Base-by-base conservation (phyloP, 2,329 filamentous ascomycete genomes). In the Botryotinia calthae region DNA sequence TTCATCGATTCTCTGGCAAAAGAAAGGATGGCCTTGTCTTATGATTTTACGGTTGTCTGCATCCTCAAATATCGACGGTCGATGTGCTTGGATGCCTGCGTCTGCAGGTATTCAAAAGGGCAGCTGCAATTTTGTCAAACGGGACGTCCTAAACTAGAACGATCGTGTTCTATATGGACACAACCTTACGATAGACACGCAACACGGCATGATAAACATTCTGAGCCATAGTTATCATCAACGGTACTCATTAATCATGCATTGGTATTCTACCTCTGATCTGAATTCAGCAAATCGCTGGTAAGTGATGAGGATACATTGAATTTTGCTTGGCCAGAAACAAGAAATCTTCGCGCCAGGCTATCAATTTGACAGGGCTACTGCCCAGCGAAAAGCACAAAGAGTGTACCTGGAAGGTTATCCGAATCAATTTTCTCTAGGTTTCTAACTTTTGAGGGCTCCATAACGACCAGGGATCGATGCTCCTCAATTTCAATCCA, bases 101-200 rank as follows among this genome's bases (percentile, higher is more conserved):
- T 66, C 70, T 66, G 70, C 70, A 54, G 40, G 40, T 48, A 37
- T 59, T 67, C 46, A 48, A 61, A 68, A 61, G 40, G 51, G 48
- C 40, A 68, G 40, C 34, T n/a, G 42, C 61, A 61, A 68, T 72
- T 37, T 31, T 28, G 14, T 56, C 42, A 42, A n/a, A 59, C 31
- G 10, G 40, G 28, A 37, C 48, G 42, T 18, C n/a, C 65, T 20
- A 42, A 31, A 56, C 25, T 31, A 56, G 48, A 67, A 56, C 65
- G 40, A 42, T 68, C 65, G 48, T 56, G n/a, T 40, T 42, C 25
- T 68, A 25, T 37, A 56, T 48, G 42, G 51, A 25, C 25, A 46
- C 48, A 46, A 44, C 44, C 31, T 34, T 59, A 58, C 40, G 31
- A 54, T 28, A 42, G 16, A 20, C 28, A 42, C 34, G 25, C 63